Evolutionary conservation across 75 land plant genomes (phyloP), one percentile per base, ranked within the genome.

Genomic region (Pinus tabuliformis): DNA sequence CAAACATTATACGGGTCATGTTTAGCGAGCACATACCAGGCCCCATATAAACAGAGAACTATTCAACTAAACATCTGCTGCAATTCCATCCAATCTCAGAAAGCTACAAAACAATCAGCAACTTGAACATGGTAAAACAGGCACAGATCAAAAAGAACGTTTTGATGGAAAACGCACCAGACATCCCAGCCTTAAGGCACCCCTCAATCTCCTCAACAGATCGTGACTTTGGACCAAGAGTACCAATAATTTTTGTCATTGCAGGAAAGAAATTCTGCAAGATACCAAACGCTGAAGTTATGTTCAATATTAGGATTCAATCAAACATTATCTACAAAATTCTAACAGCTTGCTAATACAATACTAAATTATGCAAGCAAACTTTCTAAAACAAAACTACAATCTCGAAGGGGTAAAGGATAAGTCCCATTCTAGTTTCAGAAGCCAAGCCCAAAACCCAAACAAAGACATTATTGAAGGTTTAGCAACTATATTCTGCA

Each of bases 221-320:
- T 17, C 92, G 85, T 11, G 92, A 90, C 18, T 75, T 89, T 36
- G 92, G 91, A 14, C 92, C 92, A 20, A 90, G 81, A 28, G 92
- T 90, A 9, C 91, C 92, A 28, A 90, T 78, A 28, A 90, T 90
- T 76, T 90, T 90, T 20, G 92, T 89, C 86, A 89, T 86, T 0
- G 92, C 83, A 0, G 85, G 79, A 62, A 88, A 85, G 81, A 83
- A 79, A 64, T 66, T 83, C 88, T 86, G 85, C 73, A 76, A 49
- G 54, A 49, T 9, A 49, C 54, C 54, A 9, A 49, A 49, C 54
- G 3, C 54, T 49, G 54, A 49, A 49, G 54, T 49, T 49, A 49
- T 49, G 54, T 11, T 49, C 54, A 49, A 9, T 11, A 49, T 11
- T 49, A 49, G 12, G 54, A 49, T 9, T 49, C 54, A 49, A 49